phyloP scores from a whole-genome alignment of 164 flowering plant genomes.

The Vitis vinifera region DNA sequence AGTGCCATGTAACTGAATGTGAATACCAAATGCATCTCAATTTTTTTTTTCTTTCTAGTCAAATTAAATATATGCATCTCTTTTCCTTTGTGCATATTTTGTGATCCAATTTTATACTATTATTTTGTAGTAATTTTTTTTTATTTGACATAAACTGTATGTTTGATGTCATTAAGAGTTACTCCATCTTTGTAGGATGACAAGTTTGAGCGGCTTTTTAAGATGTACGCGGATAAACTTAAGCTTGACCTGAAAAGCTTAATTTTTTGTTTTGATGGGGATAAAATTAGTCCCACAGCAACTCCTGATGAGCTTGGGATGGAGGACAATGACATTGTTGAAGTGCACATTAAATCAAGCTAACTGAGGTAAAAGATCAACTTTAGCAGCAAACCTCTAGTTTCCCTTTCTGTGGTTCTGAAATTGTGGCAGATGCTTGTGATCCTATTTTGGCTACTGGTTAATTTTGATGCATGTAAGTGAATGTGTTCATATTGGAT shows the following conservation, averaged over 20 bases:
- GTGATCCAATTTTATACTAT: not conserved
- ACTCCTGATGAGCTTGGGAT: conserved; percentile 74
- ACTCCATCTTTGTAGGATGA: conserved; percentile 61
- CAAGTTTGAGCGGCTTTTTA: conserved; percentile 78
- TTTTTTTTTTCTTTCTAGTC: not conserved
- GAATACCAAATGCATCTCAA: not conserved
- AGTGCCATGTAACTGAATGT: no score
- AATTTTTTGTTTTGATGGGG: conserved; percentile 87
- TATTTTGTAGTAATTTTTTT: not conserved
- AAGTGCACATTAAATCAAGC: conserved; percentile 59
- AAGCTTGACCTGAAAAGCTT: conserved; percentile 46
- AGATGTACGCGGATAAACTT: conserved; percentile 67
- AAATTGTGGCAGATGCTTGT: conserved; percentile 1
- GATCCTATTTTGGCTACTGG: not conserved
- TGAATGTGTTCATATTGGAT: no score
- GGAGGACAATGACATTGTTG: conserved; percentile 92
- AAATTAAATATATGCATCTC: no score
- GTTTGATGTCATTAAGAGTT: not conserved
- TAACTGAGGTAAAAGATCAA: conserved; percentile 31
- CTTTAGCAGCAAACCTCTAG: not conserved
- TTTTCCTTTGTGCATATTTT: not conserved
- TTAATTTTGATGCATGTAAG: no score
- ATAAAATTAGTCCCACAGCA: conserved; percentile 57
- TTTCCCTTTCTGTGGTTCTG: not conserved
- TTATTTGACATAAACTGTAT: not conserved